Conservation (phyloP, 345 rosid species). For the Aurinia saxatilis region DNA sequence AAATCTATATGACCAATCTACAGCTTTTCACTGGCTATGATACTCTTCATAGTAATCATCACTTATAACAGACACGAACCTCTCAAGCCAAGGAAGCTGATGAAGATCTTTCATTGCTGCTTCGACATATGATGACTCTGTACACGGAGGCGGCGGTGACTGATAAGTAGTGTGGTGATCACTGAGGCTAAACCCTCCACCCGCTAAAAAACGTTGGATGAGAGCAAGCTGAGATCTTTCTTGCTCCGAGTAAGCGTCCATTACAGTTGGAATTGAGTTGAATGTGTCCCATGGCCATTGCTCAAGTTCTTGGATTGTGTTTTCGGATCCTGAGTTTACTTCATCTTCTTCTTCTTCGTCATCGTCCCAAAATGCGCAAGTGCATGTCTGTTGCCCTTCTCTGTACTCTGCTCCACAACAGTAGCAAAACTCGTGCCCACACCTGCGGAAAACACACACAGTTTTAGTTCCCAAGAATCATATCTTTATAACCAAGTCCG, state of each 20-base stretch:
- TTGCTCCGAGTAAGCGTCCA: constrained; percentile 92
- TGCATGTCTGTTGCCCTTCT: constrained; percentile 72
- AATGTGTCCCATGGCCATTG: constrained; percentile 97
- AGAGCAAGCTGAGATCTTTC: constrained; percentile 89
- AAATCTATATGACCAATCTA: background rate
- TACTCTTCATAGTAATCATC: constrained; percentile 86
- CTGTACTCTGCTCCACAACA: constrained; percentile 87
- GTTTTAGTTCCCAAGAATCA: no score
- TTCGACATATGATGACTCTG: constrained; percentile 65
- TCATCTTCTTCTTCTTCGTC: constrained; percentile 55
- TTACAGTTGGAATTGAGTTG: constrained; percentile 70
- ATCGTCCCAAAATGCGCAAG: constrained; percentile 88
- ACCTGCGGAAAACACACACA: constrained; percentile 43
- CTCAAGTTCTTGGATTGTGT: constrained; percentile 74
- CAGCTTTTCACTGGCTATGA: constrained; percentile 43
- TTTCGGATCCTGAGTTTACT: constrained; percentile 34
- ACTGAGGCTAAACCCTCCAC: constrained; percentile 77
- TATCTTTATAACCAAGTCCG: background rate
- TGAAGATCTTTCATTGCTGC: constrained; percentile 91
- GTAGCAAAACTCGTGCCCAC: constrained; percentile 93
- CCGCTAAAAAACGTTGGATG: constrained; percentile 90
- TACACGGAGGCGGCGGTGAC: constrained; percentile 86
- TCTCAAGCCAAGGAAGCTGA: constrained; percentile 98
- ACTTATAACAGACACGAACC: constrained; percentile 92
- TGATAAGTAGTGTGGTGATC: constrained; percentile 66